Conservation (phyloP, 1,284 basidiomycete genomes). For the Naganishia liquefaciens region DNA sequence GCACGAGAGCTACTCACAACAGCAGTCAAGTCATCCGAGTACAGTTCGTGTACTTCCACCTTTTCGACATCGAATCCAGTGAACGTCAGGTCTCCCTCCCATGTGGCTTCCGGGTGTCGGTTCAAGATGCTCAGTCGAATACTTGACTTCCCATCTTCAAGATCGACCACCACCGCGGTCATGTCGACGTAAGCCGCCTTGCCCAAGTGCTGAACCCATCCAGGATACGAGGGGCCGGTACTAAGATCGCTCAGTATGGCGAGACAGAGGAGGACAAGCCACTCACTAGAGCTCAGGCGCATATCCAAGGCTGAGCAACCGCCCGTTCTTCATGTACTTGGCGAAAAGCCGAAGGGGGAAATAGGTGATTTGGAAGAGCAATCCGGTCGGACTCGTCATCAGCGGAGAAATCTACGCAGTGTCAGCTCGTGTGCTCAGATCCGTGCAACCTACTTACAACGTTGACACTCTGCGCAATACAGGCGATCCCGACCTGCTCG, state of each 20-base stretch:
- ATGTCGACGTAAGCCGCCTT: slow-evolving; percentile 46
- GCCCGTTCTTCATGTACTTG: slow-evolving; percentile 46
- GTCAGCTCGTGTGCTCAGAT: background rate
- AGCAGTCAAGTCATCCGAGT: slow-evolving; percentile 45
- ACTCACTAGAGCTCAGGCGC: slow-evolving; percentile 45
- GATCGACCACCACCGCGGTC: slow-evolving; percentile 40
- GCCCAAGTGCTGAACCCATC: slow-evolving; percentile 42
- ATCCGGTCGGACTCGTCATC: slow-evolving; percentile 42
- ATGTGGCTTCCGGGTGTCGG: slow-evolving; percentile 45
- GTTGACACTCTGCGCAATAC: slow-evolving; percentile 63
- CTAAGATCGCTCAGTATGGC: slow-evolving; percentile 33
- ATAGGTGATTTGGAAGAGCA: slow-evolving; percentile 46
- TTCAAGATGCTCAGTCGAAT: slow-evolving; percentile 47
- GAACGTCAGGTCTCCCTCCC: slow-evolving; percentile 38
- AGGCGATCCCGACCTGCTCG: slow-evolving; percentile 64
- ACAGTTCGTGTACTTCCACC: slow-evolving; percentile 45
- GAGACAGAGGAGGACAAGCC: background rate
- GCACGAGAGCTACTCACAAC: slow-evolving; percentile 35
- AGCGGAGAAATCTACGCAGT: slow-evolving; percentile 44
- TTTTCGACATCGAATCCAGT: slow-evolving; percentile 38
- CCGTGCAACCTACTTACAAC: slow-evolving; percentile 39
- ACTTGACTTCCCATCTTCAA: slow-evolving; percentile 28
- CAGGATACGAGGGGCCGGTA: slow-evolving; percentile 44
- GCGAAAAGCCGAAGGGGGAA: slow-evolving; percentile 47
- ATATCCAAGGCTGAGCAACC: slow-evolving; percentile 38